Conservation (phyloP, 2,329 filamentous ascomycete species). For the Scedosporium dehoogii region DNA sequence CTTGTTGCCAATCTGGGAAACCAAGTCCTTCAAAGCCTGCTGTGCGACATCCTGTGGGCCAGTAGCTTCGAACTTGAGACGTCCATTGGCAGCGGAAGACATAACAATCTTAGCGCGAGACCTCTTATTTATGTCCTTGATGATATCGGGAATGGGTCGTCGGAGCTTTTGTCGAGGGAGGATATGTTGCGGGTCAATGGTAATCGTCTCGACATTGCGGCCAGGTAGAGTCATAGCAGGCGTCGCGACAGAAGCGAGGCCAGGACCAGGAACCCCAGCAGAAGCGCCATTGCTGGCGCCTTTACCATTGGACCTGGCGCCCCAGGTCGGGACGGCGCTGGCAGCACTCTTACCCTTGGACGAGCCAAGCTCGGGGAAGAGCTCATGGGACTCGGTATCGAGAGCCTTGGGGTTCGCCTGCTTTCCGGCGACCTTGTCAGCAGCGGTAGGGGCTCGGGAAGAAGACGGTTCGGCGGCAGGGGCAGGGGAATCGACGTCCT, state of each 20-base stretch:
- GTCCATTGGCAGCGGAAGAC: conserved; percentile 60
- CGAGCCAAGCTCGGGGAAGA: conserved; percentile 83
- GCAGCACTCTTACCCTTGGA: conserved; percentile 56
- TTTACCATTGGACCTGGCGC: conserved; percentile 49
- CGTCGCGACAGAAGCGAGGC: conserved; percentile 19
- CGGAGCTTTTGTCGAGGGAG: conserved; percentile 68
- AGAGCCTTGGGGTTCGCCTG: conserved; percentile 51
- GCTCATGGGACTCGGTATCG: conserved; percentile 80
- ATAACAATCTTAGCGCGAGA: conserved; percentile 80
- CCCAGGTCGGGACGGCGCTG: conserved; percentile 66
- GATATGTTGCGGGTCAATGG: conserved; percentile 66
- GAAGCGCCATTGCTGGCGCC: conserved; percentile 43
- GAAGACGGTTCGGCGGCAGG: conserved; percentile 35
- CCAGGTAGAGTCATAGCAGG: conserved; percentile 68
- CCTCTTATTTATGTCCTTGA: conserved; percentile 86
- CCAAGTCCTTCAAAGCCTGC: conserved; percentile 80
- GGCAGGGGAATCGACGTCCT: conserved; percentile 62
- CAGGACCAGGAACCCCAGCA: conserved; percentile 13
- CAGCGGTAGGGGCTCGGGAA: conserved; percentile 38
- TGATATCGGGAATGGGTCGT: conserved; percentile 73
- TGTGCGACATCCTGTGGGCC: conserved; percentile 77
- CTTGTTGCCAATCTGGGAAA: conserved; percentile 78
- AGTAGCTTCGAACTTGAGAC: conserved; percentile 72
- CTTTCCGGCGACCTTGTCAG: conserved; percentile 58
- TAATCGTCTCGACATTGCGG: conserved; percentile 67